phyloP scores from a whole-genome alignment of 2,329 filamentous ascomycete species.

The Penicillium psychrosexuale region DNA sequence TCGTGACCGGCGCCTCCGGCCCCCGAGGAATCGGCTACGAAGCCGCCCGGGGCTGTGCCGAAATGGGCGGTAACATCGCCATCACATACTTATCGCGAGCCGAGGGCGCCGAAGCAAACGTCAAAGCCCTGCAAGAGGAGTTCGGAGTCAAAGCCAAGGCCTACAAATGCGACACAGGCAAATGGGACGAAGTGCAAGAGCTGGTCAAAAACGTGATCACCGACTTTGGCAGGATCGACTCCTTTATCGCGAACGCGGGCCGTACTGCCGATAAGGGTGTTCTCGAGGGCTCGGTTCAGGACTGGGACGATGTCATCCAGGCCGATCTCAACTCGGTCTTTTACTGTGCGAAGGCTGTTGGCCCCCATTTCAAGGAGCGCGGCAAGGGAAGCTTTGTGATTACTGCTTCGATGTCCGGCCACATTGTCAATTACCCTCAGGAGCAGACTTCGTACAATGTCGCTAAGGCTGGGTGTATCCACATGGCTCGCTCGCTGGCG shows the following conservation, averaged over 20 bases:
- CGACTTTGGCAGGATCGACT: slow-evolving; percentile 69
- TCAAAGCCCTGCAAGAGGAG: slow-evolving; percentile 56
- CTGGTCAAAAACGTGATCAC: slow-evolving; percentile 59
- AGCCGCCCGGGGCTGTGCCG: slow-evolving; percentile 62
- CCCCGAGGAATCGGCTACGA: slow-evolving; percentile 67
- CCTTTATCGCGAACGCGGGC: slow-evolving; percentile 68
- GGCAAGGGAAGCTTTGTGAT: slow-evolving; percentile 64
- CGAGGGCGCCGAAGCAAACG: slow-evolving; percentile 63
- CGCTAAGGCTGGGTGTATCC: slow-evolving; percentile 65
- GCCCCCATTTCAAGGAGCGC: slow-evolving; percentile 68
- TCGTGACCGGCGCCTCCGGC: slow-evolving; percentile 53
- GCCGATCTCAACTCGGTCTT: slow-evolving; percentile 82
- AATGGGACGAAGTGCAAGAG: slow-evolving; percentile 55
- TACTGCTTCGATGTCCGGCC: slow-evolving; percentile 60
- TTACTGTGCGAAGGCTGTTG: slow-evolving; percentile 82
- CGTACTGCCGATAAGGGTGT: slow-evolving; percentile 67
- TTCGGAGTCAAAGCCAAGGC: slow-evolving; percentile 66
- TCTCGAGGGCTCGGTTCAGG: slow-evolving; percentile 66
- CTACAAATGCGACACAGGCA: slow-evolving; percentile 62
- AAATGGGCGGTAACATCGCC: slow-evolving; percentile 62
- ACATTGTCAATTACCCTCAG: slow-evolving; percentile 58
- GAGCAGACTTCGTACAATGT: slow-evolving; percentile 64
- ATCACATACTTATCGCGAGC: slow-evolving; percentile 65
- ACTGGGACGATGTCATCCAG: slow-evolving; percentile 73
- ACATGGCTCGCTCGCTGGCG: slow-evolving; percentile 61